Evolutionary conservation across 2,329 filamentous ascomycete genomes (phyloP), one percentile per base, ranked within the genome.

Genomic region (Coniochaeta pulveracea): DNA sequence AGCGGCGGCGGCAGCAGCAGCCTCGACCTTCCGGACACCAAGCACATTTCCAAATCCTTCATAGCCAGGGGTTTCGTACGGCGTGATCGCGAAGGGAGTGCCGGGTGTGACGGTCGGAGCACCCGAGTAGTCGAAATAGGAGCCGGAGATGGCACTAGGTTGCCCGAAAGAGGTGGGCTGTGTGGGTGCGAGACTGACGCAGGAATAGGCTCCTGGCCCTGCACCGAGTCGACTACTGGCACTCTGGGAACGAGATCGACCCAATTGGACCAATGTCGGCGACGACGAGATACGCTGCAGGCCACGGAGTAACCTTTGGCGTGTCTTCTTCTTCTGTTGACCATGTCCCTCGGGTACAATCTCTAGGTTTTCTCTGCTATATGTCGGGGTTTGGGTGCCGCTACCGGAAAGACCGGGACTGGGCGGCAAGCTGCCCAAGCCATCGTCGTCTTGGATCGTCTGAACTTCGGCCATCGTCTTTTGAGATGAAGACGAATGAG

Each of bases 221-320:
- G 18, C 28, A 10, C 75, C 60, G 65, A 85, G 78, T 8, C 79
- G 74, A 47, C 80, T 81, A 47, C 72, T 78, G 37, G 28, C 28
- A 11, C 28, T 31, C n/a, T 73, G 69, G 6, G 84, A 79, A 36
- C 76, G 69, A 17, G 74, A 62, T 38, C 80, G 72, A 36, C 75
- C 69, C 34, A 76, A 55, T 37, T 72, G 71, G 25, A 70, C 64
- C 33, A 93, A 60, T 11, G 81, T 83, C 1, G 82, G 78, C 6
- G 80, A 85, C 0, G 85, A 93, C 9, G 83, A 79, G 48, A 93
- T 89, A 37, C 84, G 78, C 40, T 89, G 80, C 31, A 93, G 67
- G 19, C 78, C 75, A 41, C 77, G 76, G 12, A 93, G 62, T 21
- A 93, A 57, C 38, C 78, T 74, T 46, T 78, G 74, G 29, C 81